Percentiles rank a stretch among this genome's conserved stretches.
Evolutionary conservation across 257 asterid species (phyloP).

Genomic region (Solanum chaucha): DNA sequence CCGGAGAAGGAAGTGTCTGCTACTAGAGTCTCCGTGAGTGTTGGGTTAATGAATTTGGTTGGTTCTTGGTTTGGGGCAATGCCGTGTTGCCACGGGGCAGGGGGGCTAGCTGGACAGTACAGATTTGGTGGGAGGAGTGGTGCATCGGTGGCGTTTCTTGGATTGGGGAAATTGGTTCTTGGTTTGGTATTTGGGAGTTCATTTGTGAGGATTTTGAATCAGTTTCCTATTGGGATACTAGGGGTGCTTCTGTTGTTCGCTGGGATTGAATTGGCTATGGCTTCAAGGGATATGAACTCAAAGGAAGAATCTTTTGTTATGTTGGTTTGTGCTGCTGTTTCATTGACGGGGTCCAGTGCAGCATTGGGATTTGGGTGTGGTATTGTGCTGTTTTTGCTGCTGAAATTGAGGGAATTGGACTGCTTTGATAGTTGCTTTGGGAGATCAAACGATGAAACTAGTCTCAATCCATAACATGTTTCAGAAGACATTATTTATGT

Average conservation of each 20-base stretch:
- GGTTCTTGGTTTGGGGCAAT: constrained; percentile 99
- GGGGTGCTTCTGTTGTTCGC: constrained; percentile 82
- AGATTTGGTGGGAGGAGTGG: constrained; percentile 93
- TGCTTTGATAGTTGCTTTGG: constrained; percentile 14
- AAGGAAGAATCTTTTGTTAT: constrained; percentile 89
- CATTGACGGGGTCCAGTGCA: constrained; percentile 84
- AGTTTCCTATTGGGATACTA: constrained; percentile 80
- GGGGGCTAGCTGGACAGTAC: constrained; percentile 92
- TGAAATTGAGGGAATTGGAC: constrained; percentile 56
- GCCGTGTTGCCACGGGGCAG: constrained; percentile 98
- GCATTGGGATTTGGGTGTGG: constrained; percentile 82
- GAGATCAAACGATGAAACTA: constrained; percentile 9
- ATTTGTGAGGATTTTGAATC: constrained; percentile 52
- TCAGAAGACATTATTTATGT: neutral
- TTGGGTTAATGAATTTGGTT: constrained; percentile 74
- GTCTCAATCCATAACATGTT: constrained; percentile 10
- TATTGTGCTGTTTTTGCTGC: constrained; percentile 48
- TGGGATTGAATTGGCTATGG: constrained; percentile 88
- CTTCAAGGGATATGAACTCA: constrained; percentile 85
- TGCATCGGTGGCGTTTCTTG: constrained; percentile 74
- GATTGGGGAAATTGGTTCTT: constrained; percentile 56
- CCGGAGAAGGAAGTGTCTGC: constrained; percentile 79
- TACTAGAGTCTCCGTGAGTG: constrained; percentile 70
- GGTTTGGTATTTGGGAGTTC: constrained; percentile 82
- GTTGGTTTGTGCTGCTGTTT: constrained; percentile 88